A percentile compares a stretch with the other conserved stretches of the same genome.
Conservation (phyloP, 192 early-diverging fungal species). For the Backusella tuberculispora region DNA sequence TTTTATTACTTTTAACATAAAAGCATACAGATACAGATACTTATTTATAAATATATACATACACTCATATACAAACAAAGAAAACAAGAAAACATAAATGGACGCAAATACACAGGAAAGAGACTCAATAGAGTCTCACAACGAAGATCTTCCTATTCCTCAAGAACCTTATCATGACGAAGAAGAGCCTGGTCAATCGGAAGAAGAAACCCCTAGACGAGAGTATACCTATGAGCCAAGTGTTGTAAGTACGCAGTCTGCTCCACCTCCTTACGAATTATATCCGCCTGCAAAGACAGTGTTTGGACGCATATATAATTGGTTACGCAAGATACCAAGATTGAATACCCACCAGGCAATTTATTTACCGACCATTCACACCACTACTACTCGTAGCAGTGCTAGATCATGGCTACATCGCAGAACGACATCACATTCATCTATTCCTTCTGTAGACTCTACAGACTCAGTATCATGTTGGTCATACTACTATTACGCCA, state of each 20-base stretch:
- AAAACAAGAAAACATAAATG: neutral
- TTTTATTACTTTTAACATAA: neutral
- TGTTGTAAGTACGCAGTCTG: conserved; percentile 40
- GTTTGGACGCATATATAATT: conserved; percentile 37
- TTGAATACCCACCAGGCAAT: conserved; percentile 38
- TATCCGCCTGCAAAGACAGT: conserved; percentile 38
- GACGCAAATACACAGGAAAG: conserved; percentile 5
- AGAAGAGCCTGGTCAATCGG: conserved; percentile 15
- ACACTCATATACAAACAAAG: neutral
- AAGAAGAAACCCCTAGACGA: conserved; percentile 11
- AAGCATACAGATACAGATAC: neutral
- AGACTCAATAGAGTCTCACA: neutral
- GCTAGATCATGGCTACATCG: conserved; percentile 18
- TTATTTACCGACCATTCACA: conserved; percentile 31
- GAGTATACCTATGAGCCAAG: conserved; percentile 28
- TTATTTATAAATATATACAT: neutral
- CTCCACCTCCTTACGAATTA: conserved; percentile 43
- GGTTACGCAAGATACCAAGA: conserved; percentile 39
- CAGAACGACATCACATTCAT: neutral
- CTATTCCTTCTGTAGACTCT: conserved; percentile 22
- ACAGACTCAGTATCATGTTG: conserved; percentile 6
- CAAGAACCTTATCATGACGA: conserved; percentile 18
- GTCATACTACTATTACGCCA: conserved; percentile 12
- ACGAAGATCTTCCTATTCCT: conserved; percentile 11
- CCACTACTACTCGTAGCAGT: neutral